A percentile compares a stretch with the other conserved stretches of the same genome.
Evolutionary conservation across 768 basidiomycete genomes (phyloP).

Genomic region (Mycena pura): DNA sequence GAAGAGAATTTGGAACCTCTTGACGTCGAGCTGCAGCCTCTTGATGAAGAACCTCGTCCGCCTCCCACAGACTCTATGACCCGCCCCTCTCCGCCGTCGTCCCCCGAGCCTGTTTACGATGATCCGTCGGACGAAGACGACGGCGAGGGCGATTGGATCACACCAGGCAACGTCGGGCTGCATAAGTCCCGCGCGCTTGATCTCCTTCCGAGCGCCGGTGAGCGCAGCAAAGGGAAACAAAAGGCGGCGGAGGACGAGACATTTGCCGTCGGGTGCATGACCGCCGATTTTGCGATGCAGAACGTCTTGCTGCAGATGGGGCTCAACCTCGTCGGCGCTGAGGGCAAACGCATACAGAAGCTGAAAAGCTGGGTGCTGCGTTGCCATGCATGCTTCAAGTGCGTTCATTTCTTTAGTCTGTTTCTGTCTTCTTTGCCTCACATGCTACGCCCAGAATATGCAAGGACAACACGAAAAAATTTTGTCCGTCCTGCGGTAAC

Average conservation of each 20-base stretch:
- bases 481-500: constrained; percentile 98
- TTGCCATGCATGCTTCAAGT: constrained; percentile 99
- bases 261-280: constrained; percentile 89
- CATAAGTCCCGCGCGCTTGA: constrained; percentile 91
- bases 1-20: constrained; percentile 45
- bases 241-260: constrained; percentile 44
- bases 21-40: constrained; percentile 51
- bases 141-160: constrained; percentile 97
- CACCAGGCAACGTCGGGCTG: constrained; percentile 80
- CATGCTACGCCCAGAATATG: constrained; percentile 68
- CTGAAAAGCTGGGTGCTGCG: constrained; percentile 96
- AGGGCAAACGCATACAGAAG: constrained; percentile 88
- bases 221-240: constrained; percentile 42
- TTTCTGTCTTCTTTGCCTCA: background rate
- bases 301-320: constrained; percentile 97
- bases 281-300: constrained; percentile 99
- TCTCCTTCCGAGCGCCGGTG: constrained; percentile 67
- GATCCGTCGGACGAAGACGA: constrained; percentile 83
- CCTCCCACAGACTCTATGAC: constrained; percentile 3
- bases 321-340: constrained; percentile 84
- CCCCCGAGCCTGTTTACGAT: constrained; percentile 60
- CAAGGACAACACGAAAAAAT: constrained; percentile 93
- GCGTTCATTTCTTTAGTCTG: constrained; percentile 40
- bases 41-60: constrained; percentile 30
- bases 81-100: constrained; percentile 26